Evolutionary conservation across 2,329 filamentous ascomycete species (phyloP), one percentile per base, ranked within the genome.

Genomic region (Neocatenulostroma microsporum): DNA sequence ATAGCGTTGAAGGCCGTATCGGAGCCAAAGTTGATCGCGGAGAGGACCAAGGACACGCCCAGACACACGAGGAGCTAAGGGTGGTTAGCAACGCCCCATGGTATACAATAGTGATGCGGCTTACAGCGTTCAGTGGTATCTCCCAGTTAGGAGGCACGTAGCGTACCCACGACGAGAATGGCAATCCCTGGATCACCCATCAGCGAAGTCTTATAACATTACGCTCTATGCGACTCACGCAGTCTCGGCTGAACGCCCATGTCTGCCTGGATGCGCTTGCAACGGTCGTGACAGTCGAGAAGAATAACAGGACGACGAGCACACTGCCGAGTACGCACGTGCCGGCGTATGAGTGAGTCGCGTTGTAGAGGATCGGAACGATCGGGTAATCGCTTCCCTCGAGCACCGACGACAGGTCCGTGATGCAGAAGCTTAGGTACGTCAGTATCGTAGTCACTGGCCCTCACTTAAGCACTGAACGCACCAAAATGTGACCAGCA

Each of bases 1-100:
- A 67, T 60, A 24, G 57, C 58, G 42, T 62, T 61, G 47, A 66
- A 60, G 4, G 63, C 60, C 6, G 57, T 48, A n/a, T 51, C 48
- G 8, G 57, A 62, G 38, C 63, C 62, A 39, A 66, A 58, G 41
- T 65, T 65, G 57, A 65, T 64, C 31, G 56, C 57, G n/a, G 54
- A 52, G 12, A 65, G 51, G 29, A 62, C 40, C 14, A 55, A 47
- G 3, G 52, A 56, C 12, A 62, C 51, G 13, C 39, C 44, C 11
- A 54, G 45, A 36, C 49, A 55, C 10, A 58, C 40, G 9, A 55
- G 40, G 4, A 59, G 45, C 39, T 51, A 25, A 13, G 9, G 20
- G 9, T 17, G 24, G 37, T 39, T 13, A 34, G 30, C 19, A 12
- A 17, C 9, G 12, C 9, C 3, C 3, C 23, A 21, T 12, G 11